Conservation (phyloP, 148 eudicot genomes). For the Chenopodium album region DNA sequence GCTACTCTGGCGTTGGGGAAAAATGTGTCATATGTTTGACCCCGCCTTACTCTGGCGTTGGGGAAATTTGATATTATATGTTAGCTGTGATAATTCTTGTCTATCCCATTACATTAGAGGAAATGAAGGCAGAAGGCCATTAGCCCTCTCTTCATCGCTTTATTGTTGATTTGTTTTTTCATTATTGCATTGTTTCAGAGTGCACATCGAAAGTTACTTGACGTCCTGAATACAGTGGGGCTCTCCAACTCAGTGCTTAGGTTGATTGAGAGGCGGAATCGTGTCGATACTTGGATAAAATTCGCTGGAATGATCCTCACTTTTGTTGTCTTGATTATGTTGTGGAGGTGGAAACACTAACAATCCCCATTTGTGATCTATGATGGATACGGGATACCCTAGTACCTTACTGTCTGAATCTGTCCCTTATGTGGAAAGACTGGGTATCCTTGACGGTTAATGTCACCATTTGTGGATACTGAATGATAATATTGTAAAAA, state of each 20-base stretch:
- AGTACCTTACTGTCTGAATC: background rate
- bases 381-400: background rate
- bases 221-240: constrained; percentile 75
- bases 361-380: background rate
- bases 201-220: constrained; percentile 86
- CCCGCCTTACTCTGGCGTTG: no score
- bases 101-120: background rate
- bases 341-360: constrained; percentile 82
- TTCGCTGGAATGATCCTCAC: constrained; percentile 79
- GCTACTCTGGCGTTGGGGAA: background rate
- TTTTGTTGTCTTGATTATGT: constrained; percentile 48
- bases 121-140: background rate
- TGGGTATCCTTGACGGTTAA: background rate
- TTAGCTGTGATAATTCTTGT: background rate
- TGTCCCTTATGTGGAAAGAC: background rate
- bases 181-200: constrained; percentile 45
- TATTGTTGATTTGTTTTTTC: constrained; percentile 2
- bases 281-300: constrained; percentile 81
- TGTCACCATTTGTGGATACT: background rate
- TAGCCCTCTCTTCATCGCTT: background rate
- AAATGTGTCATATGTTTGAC: background rate
- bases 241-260: constrained; percentile 75
- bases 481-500: background rate
- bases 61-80: background rate
- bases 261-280: constrained; percentile 76